Percentiles rank a stretch among this genome's conserved stretches.
phyloP scores from a whole-genome alignment of 495 filamentous ascomycete species.

The Penicillium longicatenatum region DNA sequence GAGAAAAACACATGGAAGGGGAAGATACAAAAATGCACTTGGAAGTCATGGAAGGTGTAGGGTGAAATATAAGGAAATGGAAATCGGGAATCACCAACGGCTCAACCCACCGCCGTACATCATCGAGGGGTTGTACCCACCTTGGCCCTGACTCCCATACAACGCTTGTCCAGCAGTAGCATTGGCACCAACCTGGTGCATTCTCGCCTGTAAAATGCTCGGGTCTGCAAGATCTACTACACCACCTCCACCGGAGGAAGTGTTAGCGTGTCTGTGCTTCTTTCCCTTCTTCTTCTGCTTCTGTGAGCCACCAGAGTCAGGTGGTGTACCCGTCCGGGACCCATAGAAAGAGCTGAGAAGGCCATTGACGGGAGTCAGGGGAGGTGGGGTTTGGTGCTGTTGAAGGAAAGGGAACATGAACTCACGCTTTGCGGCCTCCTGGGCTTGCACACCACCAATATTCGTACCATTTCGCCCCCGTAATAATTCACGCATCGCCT shows the following conservation, averaged over 20 bases:
- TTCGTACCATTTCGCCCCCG: slow-evolving; percentile 59
- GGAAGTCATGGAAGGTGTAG: slow-evolving; percentile 9
- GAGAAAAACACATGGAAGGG: slow-evolving; percentile 18
- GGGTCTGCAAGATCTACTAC: slow-evolving; percentile 99
- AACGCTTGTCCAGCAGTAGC: slow-evolving; percentile 75
- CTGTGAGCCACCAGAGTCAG: slow-evolving; percentile 73
- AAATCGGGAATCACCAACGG: slow-evolving; percentile 61
- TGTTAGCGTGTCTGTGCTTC: slow-evolving; percentile 99
- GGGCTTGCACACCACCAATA: slow-evolving; percentile 60
- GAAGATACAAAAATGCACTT: slow-evolving; percentile 14
- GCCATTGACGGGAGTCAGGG: slow-evolving; percentile 85
- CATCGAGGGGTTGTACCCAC: slow-evolving; percentile 91
- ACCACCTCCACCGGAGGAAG: slow-evolving; percentile 98
- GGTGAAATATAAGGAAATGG: background rate
- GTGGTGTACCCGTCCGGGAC: slow-evolving; percentile 76
- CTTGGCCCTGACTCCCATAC: slow-evolving; percentile 91
- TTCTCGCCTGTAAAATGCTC: slow-evolving; percentile 97
- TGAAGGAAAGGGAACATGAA: slow-evolving; percentile 80
- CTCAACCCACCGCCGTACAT: slow-evolving; percentile 78
- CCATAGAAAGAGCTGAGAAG: slow-evolving; percentile 89
- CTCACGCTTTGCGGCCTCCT: slow-evolving; percentile 95
- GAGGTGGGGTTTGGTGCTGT: slow-evolving; percentile 82
- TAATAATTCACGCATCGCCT: slow-evolving; percentile 79
- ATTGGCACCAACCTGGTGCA: slow-evolving; percentile 80
- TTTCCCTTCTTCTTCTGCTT: slow-evolving; percentile 99